Base-by-base conservation (phyloP, 352 stramenopile genomes). In the Globisporangium uncinulatum region DNA sequence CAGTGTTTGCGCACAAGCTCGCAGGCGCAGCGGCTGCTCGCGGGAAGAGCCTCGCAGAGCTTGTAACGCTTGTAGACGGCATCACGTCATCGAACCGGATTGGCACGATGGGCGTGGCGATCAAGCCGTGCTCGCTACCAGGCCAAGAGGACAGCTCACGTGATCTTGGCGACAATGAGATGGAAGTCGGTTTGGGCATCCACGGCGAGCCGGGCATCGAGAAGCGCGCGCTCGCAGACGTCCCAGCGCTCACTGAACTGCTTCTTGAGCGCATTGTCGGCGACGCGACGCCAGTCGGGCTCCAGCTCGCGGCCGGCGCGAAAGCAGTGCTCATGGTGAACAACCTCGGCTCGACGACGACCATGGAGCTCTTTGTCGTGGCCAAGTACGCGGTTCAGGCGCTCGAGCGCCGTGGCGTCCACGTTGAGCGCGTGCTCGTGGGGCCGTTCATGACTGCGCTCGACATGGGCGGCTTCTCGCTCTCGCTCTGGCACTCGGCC, bases 361-460 rank as follows among this genome's bases (percentile, higher is more conserved):
- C 86, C 29, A 98, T 99, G 79, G 97, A 99, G 83, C 83, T 99
- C 59, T 92, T 92, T 44, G 86, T 99, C 31, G 75, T 99, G 49
- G 80, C 90, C 36, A 89, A 93, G 58, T 81, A 87, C 52, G 82
- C 81, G 6, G 65, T 93, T 13, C 59, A 89, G 37, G 70, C 74
- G 36, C 74, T 96, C 9, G 62, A 73, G 65, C 63, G 59, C 45
- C 66, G 74, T 47, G 73, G 76, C 8, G 79, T 95, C 39, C 75
- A 79, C 21, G 87, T 96, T 0, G 81, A 89, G 56, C 83, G 96
- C 45, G 66, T 98, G 10, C 72, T 97, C 41, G 92, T 97, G 10
- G 97, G 96, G 6, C 79, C 79, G 11, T 98, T 96, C 70, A 99
- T 99, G 96, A 99, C 96, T 6, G 92, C 92, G 34, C 88, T 99